These are phyloP conservation scores for Ophiostoma pallidulum DNA, from an alignment of 2,329 filamentous ascomycete species.

Conservation along the genomic window DNA sequence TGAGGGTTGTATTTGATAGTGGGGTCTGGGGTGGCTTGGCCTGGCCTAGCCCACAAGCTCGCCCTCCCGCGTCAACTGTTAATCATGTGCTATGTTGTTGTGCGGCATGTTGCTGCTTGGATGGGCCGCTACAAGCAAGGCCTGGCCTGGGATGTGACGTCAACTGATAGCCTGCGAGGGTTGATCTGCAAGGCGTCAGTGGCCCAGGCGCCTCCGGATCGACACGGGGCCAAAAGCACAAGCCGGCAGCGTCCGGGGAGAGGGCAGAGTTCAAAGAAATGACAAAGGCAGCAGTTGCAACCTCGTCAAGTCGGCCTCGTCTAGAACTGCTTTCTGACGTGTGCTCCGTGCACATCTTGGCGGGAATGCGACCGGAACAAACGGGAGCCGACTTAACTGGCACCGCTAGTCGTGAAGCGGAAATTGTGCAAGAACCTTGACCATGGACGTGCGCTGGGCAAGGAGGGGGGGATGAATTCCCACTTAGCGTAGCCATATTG, in stretches of 20 bases:
- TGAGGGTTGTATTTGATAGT: conserved; percentile 1
- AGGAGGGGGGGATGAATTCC: neutral
- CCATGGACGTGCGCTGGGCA: no score
- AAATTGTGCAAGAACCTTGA: no score
- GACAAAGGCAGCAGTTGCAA: no score
- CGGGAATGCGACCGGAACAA: no score
- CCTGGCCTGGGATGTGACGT: neutral
- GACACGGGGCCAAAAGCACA: neutral
- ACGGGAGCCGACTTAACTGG: no score
- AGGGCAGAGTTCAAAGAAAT: neutral
- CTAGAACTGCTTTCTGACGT: no score
- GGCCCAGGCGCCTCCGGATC: neutral
- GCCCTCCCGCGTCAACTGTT: conserved; percentile 9
- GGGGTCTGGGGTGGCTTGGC: no score
- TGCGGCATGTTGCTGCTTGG: no score
- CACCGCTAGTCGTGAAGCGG: no score
- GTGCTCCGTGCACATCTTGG: no score
- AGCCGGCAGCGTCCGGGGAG: neutral
- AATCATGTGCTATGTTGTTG: conserved; percentile 6
- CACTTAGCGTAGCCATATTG: neutral
- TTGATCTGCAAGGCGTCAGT: neutral
- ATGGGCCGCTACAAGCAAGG: no score
- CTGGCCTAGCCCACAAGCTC: neutral
- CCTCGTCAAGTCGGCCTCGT: no score
- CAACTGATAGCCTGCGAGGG: neutral